Percentiles rank a stretch among this genome's conserved stretches.
Conservation (phyloP, 2,329 filamentous ascomycete genomes). For the Dothidotthia symphoricarpi region DNA sequence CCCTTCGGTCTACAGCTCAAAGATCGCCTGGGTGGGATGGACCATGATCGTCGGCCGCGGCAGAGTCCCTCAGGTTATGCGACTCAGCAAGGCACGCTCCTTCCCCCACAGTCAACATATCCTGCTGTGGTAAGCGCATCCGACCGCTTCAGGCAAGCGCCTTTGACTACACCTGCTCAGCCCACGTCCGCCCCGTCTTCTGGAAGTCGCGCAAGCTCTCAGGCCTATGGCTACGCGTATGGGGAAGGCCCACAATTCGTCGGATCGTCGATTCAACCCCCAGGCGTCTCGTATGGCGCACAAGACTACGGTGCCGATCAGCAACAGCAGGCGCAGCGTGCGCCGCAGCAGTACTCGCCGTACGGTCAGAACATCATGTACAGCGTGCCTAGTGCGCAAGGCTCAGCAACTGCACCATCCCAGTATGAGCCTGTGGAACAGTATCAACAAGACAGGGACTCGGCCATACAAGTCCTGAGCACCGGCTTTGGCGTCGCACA, state of each 20-base stretch:
- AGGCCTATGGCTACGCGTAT: constrained; percentile 52
- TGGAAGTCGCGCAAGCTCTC: constrained; percentile 40
- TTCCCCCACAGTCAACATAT: constrained; percentile 44
- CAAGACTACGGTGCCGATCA: constrained; percentile 61
- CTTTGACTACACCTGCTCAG: constrained; percentile 44
- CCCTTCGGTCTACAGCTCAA: constrained; percentile 55
- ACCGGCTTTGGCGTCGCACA: constrained; percentile 67
- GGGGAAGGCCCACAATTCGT: constrained; percentile 56
- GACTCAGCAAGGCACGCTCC: constrained; percentile 50
- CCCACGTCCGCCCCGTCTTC: constrained; percentile 44
- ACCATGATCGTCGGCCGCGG: constrained; percentile 70
- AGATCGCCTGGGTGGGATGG: constrained; percentile 66
- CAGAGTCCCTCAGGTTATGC: constrained; percentile 69
- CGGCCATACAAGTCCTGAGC: constrained; percentile 73
- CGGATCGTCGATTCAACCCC: constrained; percentile 54
- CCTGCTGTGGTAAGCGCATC: constrained; percentile 44
- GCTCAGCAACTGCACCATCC: constrained; percentile 52
- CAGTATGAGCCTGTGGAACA: constrained; percentile 73
- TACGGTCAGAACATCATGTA: constrained; percentile 74
- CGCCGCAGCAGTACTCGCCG: constrained; percentile 47
- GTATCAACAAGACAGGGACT: constrained; percentile 67
- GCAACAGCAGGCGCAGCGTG: constrained; percentile 60
- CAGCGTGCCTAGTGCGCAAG: constrained; percentile 56
- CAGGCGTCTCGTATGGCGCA: constrained; percentile 59
- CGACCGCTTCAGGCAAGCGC: constrained; percentile 51